Evolutionary conservation across 1,284 basidiomycete species (phyloP).

Genomic region (Salmacisia buchloeana): DNA sequence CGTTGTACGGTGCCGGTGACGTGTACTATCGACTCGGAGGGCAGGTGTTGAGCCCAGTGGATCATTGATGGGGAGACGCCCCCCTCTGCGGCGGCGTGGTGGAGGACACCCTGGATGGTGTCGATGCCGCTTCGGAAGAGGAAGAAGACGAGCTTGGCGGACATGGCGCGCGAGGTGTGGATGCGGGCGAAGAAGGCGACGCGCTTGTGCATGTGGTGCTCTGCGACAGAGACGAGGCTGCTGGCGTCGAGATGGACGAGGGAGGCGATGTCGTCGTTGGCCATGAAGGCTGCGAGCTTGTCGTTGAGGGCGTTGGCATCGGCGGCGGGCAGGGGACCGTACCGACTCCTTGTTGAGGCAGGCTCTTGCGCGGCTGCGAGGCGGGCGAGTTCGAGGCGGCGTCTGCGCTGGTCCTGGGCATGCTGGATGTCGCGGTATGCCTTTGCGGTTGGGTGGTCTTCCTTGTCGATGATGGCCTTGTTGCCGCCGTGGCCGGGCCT

Average conservation of each 20-base stretch:
- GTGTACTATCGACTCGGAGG: conserved; percentile 37
- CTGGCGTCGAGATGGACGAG: not conserved
- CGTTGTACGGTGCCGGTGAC: conserved; percentile 34
- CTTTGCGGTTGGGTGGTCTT: too few relatives aligned
- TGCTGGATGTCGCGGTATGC: too few relatives aligned
- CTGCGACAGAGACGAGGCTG: conserved; percentile 8
- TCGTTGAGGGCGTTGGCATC: too few relatives aligned
- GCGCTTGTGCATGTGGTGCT: conserved; percentile 21
- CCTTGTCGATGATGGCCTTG: too few relatives aligned
- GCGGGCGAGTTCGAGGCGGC: too few relatives aligned
- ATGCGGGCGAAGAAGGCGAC: conserved; percentile 36
- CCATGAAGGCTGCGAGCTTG: too few relatives aligned
- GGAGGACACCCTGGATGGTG: conserved; percentile 40
- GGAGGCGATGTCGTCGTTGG: not conserved
- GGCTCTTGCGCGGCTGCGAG: too few relatives aligned
- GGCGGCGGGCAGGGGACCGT: too few relatives aligned
- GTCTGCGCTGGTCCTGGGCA: too few relatives aligned
- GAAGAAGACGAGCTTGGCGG: conserved; percentile 39
- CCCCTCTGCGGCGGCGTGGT: conserved; percentile 21
- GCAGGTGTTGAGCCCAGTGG: conserved; percentile 39
- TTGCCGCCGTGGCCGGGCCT: too few relatives aligned
- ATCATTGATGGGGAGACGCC: conserved; percentile 39
- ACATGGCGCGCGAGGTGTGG: conserved; percentile 39
- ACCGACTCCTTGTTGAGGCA: too few relatives aligned
- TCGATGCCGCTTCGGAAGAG: conserved; percentile 39